Evolutionary conservation across 345 rosid genomes (phyloP).

Genomic region (Hypericum perforatum): DNA sequence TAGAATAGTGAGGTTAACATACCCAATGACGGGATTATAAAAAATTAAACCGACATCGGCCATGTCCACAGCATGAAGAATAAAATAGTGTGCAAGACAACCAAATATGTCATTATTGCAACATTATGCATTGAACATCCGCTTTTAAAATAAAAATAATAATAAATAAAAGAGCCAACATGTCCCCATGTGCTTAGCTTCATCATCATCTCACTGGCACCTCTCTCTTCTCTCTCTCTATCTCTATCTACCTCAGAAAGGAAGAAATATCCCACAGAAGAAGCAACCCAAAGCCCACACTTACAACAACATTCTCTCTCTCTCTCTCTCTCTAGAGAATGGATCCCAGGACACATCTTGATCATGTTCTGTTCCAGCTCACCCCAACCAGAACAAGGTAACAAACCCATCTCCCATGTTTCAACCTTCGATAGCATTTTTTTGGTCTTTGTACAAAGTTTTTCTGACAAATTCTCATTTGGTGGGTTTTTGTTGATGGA

Average conservation of each 20-base stretch:
- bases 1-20: no score
- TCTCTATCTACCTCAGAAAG: neutral
- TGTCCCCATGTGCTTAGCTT: constrained; percentile 9
- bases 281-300: neutral
- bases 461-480: constrained; percentile 1
- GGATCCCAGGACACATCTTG: constrained; percentile 80
- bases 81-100: no score
- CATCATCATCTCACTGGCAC: constrained; percentile 3
- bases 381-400: constrained; percentile 99
- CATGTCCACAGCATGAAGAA: no score
- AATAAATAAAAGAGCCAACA: no score
- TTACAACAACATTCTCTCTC: constrained; percentile 1
- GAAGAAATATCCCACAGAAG: no score
- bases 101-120: no score
- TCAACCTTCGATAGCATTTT: neutral
- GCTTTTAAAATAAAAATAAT: no score
- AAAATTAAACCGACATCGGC: no score
- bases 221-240: constrained; percentile 16
- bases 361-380: constrained; percentile 83
- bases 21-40: no score
- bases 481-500: constrained; percentile 9
- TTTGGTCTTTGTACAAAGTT: neutral
- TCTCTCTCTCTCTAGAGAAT: constrained; percentile 19
- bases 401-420: neutral
- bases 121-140: no score